Base-by-base conservation (phyloP, 306 rosid species). In the Argentina anserina region DNA sequence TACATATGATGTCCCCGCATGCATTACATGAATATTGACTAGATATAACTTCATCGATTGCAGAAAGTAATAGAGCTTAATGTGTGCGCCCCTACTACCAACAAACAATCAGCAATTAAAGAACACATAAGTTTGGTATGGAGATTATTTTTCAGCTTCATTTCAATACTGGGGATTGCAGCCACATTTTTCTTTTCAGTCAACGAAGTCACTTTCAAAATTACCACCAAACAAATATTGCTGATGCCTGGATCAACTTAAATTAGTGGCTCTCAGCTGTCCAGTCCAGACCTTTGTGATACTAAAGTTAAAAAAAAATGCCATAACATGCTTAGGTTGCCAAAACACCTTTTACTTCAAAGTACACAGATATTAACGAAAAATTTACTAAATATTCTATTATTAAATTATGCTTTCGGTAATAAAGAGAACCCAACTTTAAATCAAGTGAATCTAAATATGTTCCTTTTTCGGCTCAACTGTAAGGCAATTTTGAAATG, bases 401-500 rank as follows among this genome's bases (percentile, higher is more conserved):
- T 29, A 25, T 49, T 10, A 20, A 47, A 47, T 9, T 47, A 21
- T 36, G 28, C 23, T 14, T 70, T 13, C 8, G 7, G 58, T 4
- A 31, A 17, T 3, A n/a, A 20, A 43, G 6, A 58, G 1, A 9
- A 59, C 20, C 56, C 34, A 59, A 72, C 25, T 42, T n/a, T 4
- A 46, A 23, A 31, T 34, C 6, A 34, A 70, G 26, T n/a, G 29
- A 52, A 52, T 21, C 59, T 52, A n/a, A 52, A 21, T 52, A 29
- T 14, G 21, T 52, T 21, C 59, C 29, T 3, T 53, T 53, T 53
- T 53, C 10, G 15, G 15, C 59, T 3, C n/a, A 43, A 36, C 65
- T 60, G n/a, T 26, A 47, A 34, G 29, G 36, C 58, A 80, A 75
- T 67, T 67, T 53, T 42, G 2, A 55, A 67, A 41, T 49, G 36